Evolutionary conservation across 164 flowering plant genomes (phyloP).

Genomic region (Magnolia officinalis): DNA sequence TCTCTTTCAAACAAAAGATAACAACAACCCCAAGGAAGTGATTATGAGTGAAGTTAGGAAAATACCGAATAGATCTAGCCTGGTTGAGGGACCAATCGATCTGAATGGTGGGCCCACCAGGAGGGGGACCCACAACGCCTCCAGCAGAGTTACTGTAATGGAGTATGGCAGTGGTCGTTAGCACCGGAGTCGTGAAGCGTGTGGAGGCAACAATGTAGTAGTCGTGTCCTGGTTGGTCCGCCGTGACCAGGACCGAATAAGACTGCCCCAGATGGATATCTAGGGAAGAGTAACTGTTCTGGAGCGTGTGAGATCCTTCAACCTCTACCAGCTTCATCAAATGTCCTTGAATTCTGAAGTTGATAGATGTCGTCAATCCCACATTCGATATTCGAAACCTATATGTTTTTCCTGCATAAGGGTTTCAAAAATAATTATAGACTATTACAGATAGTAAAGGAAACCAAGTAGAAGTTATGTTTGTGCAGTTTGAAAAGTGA

Average conservation of each 20-base stretch:
- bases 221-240: slow-evolving; percentile 71
- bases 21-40: neutral
- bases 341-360: slow-evolving; percentile 95
- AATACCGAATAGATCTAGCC: slow-evolving; percentile 76
- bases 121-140: slow-evolving; percentile 66
- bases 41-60: neutral
- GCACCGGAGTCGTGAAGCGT: slow-evolving; percentile 72
- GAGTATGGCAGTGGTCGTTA: slow-evolving; percentile 75
- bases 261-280: slow-evolving; percentile 94
- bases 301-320: slow-evolving; percentile 94
- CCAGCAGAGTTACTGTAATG: slow-evolving; percentile 70
- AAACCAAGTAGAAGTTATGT: neutral
- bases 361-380: slow-evolving; percentile 75
- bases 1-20: neutral
- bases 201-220: slow-evolving; percentile 83
- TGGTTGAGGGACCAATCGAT: slow-evolving; percentile 75
- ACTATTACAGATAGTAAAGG: neutral
- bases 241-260: slow-evolving; percentile 82
- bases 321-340: slow-evolving; percentile 78
- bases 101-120: slow-evolving; percentile 75
- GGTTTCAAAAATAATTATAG: neutral
- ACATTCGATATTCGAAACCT: slow-evolving; percentile 93
- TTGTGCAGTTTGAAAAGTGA: neutral
- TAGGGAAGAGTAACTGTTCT: slow-evolving; percentile 65
- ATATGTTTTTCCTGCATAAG: slow-evolving; percentile 68